A percentile compares a stretch with the other conserved stretches of the same genome.
Evolutionary conservation across 2,329 filamentous ascomycete species (phyloP).

Genomic region (Trichophyton benhamiae): DNA sequence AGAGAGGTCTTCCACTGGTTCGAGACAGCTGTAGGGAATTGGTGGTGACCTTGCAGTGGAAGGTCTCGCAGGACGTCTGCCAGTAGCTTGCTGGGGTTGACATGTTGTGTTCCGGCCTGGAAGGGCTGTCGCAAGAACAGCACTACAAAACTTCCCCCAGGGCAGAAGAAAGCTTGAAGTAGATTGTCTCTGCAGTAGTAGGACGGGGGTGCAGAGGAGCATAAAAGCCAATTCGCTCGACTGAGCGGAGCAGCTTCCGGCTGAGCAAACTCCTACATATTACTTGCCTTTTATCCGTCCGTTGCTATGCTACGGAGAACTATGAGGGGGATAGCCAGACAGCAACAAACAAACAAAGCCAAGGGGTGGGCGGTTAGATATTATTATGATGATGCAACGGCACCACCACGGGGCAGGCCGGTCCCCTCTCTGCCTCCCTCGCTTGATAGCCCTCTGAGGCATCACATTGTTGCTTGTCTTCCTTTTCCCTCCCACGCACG

Average conservation of each 20-base stretch:
- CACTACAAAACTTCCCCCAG: not conserved
- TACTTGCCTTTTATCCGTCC: not conserved
- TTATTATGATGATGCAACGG: not conserved
- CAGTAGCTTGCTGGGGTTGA: not conserved
- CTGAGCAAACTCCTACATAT: not conserved
- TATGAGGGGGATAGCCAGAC: not conserved
- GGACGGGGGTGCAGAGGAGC: not conserved
- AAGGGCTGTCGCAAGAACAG: not conserved
- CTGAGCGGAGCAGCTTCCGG: no score
- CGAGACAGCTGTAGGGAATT: not conserved
- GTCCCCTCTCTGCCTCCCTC: not conserved
- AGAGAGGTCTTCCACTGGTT: not conserved
- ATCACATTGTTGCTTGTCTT: not conserved
- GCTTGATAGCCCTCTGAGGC: not conserved
- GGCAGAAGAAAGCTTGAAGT: not conserved
- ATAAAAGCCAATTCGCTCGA: no score
- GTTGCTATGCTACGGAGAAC: not conserved
- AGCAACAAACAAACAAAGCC: constrained; percentile 3
- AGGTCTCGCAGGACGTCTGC: not conserved
- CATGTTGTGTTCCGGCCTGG: not conserved
- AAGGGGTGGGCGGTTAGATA: not conserved
- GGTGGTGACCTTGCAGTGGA: not conserved
- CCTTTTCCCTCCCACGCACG: not conserved
- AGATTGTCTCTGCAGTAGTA: not conserved
- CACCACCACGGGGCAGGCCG: not conserved